Conservation (phyloP, 1,139 yeast genomes). For the Lodderomyces pseudojiufengensis region DNA sequence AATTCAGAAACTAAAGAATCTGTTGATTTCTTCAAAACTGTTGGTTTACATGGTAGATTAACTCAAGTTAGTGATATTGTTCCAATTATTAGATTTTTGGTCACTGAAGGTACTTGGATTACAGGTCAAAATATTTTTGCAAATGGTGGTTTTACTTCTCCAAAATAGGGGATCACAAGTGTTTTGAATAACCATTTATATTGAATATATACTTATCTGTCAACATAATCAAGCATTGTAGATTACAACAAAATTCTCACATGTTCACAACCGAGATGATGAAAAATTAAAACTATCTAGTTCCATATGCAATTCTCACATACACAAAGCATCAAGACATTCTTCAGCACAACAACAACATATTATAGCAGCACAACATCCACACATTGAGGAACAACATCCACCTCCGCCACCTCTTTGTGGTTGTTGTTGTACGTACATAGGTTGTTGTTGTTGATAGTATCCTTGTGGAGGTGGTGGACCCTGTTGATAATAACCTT, state of each 20-base stretch:
- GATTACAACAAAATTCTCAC: too few relatives aligned
- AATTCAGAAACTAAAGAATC: conserved; percentile 54
- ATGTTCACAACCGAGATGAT: too few relatives aligned
- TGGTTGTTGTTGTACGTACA: conserved; percentile 40
- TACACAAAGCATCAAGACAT: conserved; percentile 13
- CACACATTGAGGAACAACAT: conserved; percentile 39
- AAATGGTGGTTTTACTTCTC: conserved; percentile 65
- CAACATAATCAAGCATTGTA: too few relatives aligned
- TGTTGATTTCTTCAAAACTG: conserved; percentile 53
- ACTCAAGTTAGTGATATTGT: conserved; percentile 61
- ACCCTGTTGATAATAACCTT: conserved; percentile 31
- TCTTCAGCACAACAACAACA: conserved; percentile 46
- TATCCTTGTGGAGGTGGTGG: conserved; percentile 30
- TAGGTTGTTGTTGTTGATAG: conserved; percentile 32
- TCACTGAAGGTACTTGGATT: conserved; percentile 65
- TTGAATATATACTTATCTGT: too few relatives aligned
- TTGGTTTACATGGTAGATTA: conserved; percentile 45
- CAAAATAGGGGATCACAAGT: conserved; percentile 14
- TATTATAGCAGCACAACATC: conserved; percentile 41
- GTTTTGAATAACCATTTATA: not conserved
- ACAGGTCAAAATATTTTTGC: conserved; percentile 68
- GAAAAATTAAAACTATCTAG: too few relatives aligned
- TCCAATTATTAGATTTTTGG: conserved; percentile 59
- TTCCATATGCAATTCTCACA: too few relatives aligned
- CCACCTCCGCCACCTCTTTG: conserved; percentile 28